These are phyloP conservation scores for Vigna hirtella DNA, from an alignment of 306 rosid species.

Conservation along the genomic window DNA sequence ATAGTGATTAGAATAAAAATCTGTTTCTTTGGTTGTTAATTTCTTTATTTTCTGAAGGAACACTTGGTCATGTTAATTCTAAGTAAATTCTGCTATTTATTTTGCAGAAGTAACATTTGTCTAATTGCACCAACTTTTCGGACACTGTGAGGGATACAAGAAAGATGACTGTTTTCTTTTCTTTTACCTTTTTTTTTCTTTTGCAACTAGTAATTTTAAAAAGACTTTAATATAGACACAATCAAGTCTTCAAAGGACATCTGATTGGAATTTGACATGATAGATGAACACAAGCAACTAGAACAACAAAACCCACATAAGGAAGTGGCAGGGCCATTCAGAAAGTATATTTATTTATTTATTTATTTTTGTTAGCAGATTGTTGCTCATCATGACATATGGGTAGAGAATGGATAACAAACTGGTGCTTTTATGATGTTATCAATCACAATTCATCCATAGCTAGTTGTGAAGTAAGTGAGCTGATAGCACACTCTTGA, in stretches of 20 bases:
- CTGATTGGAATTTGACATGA: not conserved
- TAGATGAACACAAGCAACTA: slow-evolving; percentile 2
- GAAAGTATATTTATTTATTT: not conserved
- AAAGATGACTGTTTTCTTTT: not conserved
- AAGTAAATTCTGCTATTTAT: not conserved
- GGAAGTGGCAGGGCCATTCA: slow-evolving; percentile 22
- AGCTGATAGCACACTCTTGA: not conserved
- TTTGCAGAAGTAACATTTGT: not conserved
- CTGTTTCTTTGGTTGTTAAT: not conserved
- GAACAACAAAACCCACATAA: slow-evolving; percentile 1
- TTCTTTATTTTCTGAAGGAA: slow-evolving; percentile 7
- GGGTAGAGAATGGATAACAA: slow-evolving; percentile 12
- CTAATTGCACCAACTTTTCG: not conserved
- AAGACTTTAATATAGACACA: slow-evolving; percentile 6
- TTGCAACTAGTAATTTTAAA: not conserved
- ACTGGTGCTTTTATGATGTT: not conserved
- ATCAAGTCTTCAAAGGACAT: not conserved
- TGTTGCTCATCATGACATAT: not conserved
- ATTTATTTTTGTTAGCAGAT: not conserved
- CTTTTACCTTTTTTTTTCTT: not conserved
- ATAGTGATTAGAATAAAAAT: not conserved
- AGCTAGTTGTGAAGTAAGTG: slow-evolving; percentile 3
- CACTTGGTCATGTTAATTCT: not conserved
- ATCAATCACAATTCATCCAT: slow-evolving; percentile 5
- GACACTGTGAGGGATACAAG: not conserved